phyloP scores from a whole-genome alignment of 2,329 filamentous ascomycete species.

The Ophiognomonia clavigignenti-juglandacearum region DNA sequence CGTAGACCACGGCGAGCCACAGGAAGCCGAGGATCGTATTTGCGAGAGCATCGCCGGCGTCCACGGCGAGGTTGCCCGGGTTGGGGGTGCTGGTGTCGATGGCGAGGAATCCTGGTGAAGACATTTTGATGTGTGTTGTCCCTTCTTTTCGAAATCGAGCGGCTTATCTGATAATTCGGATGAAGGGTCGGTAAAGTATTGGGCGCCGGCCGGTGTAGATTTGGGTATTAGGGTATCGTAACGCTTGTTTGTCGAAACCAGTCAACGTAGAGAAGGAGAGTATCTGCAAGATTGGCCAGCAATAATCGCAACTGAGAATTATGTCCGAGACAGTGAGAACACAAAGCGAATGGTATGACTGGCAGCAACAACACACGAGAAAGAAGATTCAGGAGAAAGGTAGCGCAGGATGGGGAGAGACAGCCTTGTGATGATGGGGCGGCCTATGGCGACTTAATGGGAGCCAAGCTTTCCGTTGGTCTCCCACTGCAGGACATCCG shows the following conservation, averaged over 20 bases:
- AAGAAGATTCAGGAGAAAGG: too few relatives aligned
- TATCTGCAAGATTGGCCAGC: slow-evolving; percentile 14
- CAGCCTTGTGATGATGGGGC: too few relatives aligned
- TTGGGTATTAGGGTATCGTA: too few relatives aligned
- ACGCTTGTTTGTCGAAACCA: too few relatives aligned
- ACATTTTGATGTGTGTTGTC: slow-evolving; percentile 1
- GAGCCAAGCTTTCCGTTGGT: too few relatives aligned
- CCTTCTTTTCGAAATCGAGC: too few relatives aligned
- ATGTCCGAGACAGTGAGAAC: not conserved
- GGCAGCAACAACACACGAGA: not conserved
- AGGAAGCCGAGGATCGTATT: slow-evolving; percentile 18
- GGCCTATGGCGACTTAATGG: too few relatives aligned
- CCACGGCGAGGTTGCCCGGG: not conserved
- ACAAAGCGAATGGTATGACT: slow-evolving; percentile 1
- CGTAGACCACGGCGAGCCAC: slow-evolving; percentile 19
- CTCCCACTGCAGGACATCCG: too few relatives aligned
- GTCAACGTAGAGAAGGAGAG: too few relatives aligned
- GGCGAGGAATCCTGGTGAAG: slow-evolving; percentile 4
- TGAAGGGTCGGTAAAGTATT: not conserved
- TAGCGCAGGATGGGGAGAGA: too few relatives aligned
- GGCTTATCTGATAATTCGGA: too few relatives aligned
- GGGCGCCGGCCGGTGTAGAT: too few relatives aligned
- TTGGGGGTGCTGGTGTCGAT: slow-evolving; percentile 1
- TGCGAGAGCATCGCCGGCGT: slow-evolving; percentile 12
- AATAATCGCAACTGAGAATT: slow-evolving; percentile 2